phyloP scores from a whole-genome alignment of 352 stramenopile genomes.

The Aphanomyces astaci region DNA sequence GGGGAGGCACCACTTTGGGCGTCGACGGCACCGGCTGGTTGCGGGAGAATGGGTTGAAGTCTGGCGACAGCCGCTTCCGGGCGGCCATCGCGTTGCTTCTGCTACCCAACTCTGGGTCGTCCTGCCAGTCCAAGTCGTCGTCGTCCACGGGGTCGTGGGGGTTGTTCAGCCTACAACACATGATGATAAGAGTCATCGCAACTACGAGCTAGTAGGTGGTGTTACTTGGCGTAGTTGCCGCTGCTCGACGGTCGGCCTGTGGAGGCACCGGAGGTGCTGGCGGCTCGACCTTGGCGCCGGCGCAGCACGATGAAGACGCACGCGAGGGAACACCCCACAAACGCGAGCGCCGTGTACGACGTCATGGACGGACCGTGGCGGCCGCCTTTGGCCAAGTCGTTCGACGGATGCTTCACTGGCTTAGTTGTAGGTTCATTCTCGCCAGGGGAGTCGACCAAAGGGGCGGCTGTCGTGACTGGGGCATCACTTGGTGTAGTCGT shows the following conservation, averaged over 20 bases:
- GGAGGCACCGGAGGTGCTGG: neutral
- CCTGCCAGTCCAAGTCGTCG: conserved; percentile 19
- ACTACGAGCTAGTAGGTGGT: neutral
- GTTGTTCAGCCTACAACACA: conserved; percentile 9
- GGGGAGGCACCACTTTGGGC: neutral
- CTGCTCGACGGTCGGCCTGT: neutral
- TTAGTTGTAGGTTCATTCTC: neutral
- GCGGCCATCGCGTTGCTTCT: neutral
- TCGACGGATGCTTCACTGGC: neutral
- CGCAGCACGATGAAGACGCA: conserved; percentile 11
- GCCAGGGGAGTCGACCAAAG: neutral
- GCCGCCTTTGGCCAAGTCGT: neutral
- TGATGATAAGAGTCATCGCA: neutral
- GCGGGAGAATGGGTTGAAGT: conserved; percentile 15
- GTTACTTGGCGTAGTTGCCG: conserved; percentile 15
- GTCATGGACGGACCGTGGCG: neutral
- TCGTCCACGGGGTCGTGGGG: conserved; percentile 15
- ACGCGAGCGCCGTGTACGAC: neutral
- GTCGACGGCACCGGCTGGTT: neutral
- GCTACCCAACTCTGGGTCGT: neutral
- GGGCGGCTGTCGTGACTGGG: neutral
- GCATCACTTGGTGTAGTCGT: neutral
- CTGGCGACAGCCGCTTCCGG: conserved; percentile 2
- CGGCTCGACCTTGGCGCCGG: neutral
- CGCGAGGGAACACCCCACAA: conserved; percentile 5